phyloP scores from a whole-genome alignment of 768 basidiomycete genomes.

The Boletus vinaceobasis region DNA sequence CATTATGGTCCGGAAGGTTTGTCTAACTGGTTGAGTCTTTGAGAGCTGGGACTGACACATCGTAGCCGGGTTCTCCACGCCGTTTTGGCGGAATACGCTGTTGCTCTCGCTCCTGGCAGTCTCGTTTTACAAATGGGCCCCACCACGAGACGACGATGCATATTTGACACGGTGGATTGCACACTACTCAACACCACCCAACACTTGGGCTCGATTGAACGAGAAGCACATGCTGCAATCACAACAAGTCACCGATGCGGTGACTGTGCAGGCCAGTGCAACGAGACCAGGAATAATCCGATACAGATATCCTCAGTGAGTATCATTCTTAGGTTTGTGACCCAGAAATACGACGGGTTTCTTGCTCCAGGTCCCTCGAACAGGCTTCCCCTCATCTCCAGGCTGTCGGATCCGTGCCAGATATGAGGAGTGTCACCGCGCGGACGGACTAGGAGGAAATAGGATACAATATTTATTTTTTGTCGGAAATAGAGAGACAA shows the following conservation, averaged over 20 bases:
- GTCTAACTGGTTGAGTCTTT: slow-evolving; percentile 12
- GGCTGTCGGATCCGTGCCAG: slow-evolving; percentile 49
- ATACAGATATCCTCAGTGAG: slow-evolving; percentile 73
- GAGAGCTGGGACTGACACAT: slow-evolving; percentile 2
- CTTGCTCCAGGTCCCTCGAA: slow-evolving; percentile 46
- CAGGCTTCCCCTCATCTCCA: slow-evolving; percentile 60
- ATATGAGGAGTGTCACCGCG: slow-evolving; percentile 34
- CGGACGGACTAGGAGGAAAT: slow-evolving; percentile 28
- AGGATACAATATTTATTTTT: background rate
- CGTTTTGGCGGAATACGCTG: slow-evolving; percentile 66
- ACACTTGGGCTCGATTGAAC: slow-evolving; percentile 55
- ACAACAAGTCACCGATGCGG: slow-evolving; percentile 37
- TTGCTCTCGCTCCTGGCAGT: slow-evolving; percentile 48
- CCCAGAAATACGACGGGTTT: background rate
- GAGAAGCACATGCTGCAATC: slow-evolving; percentile 51
- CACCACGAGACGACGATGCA: slow-evolving; percentile 54
- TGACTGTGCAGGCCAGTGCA: slow-evolving; percentile 42
- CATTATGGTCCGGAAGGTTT: slow-evolving; percentile 61
- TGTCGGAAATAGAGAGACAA: background rate
- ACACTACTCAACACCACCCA: slow-evolving; percentile 49
- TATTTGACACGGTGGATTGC: slow-evolving; percentile 67
- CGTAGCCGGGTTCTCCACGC: slow-evolving; percentile 51
- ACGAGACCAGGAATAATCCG: slow-evolving; percentile 51
- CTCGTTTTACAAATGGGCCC: slow-evolving; percentile 67
- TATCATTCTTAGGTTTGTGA: slow-evolving; percentile 12